Evolutionary conservation across 495 filamentous ascomycete genomes (phyloP), one percentile per base, ranked within the genome.

Genomic region (Talaromyces stipitatus): DNA sequence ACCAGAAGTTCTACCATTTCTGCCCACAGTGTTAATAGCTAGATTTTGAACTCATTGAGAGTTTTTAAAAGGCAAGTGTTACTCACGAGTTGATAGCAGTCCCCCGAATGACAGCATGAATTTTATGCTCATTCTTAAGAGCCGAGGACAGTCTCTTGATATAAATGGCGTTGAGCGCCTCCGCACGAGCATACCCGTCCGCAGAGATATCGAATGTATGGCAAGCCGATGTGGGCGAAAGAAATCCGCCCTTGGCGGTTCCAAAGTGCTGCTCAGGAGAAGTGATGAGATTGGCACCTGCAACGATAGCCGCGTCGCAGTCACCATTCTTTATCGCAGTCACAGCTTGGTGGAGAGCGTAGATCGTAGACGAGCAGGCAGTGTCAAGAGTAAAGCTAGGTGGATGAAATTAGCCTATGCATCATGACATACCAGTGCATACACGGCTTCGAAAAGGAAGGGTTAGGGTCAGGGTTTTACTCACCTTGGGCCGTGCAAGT

Each of bases 121-220:
- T 82, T 8, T 79, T 77, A 61, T 86, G 78, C 14, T 73, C 70
- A 59, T 83, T 78, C 7, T 60, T 55, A 9, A 80, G 46, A 6
- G 83, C 87, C 55, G 82, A 75, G 20, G 68, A 62, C 4, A 89
- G 70, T 4, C 69, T 72, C 66, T 90, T 91, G 22, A 91, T 59
- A 20, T 81, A 69, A 1, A 89, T 50, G 26, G 77, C 74, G 36
- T 71, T 78, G 22, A 84, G 69, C 1, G 78, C 86, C 60, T 90
- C 86, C 7, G 75, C 86, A 24, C 82, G 73, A 0, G 67, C 78
- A 27, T 75, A 75, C 14, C 73, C 73, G 59, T 76, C 67, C 22
- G 72, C 73, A 0, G 60, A 57, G 0, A 30, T 61, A 54, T 77
- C 73, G 47, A 79, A 79, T 0, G 68, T 67, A n/a, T 74, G 65